A percentile compares a stretch with the other conserved stretches of the same genome.
phyloP scores from a whole-genome alignment of 345 rosid genomes.

The Lenwebbia sp. region DNA sequence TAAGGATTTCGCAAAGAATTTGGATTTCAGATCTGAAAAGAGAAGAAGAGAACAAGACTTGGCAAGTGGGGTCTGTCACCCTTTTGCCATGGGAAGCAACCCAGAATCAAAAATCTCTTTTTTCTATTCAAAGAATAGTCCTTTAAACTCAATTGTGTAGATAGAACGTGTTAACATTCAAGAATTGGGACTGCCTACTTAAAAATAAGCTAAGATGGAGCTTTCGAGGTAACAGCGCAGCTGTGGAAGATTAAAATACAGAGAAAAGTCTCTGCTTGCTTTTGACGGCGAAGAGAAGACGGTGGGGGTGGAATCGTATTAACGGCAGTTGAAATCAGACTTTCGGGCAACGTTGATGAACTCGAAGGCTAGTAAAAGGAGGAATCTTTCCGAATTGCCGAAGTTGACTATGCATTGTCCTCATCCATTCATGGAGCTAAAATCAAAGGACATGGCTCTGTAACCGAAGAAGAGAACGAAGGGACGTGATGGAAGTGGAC shows the following conservation, averaged over 20 bases:
- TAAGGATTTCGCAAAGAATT: neutral
- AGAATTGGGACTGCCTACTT: neutral
- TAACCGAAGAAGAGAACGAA: neutral
- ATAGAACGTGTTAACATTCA: neutral
- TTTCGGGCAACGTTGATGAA: neutral
- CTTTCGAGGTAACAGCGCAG: slow-evolving; percentile 9
- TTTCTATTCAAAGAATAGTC: neutral
- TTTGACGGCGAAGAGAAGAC: neutral
- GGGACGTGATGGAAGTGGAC: neutral
- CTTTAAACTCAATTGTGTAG: neutral
- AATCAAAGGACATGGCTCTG: neutral
- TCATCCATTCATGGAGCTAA: neutral
- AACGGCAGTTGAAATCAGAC: neutral
- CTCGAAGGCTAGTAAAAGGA: neutral
- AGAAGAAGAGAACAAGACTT: neutral
- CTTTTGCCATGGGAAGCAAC: neutral
- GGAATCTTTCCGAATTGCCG: neutral
- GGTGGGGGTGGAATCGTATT: neutral
- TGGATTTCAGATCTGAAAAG: neutral
- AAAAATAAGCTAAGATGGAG: neutral
- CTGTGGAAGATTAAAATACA: neutral
- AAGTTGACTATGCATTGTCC: neutral
- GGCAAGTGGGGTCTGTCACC: neutral
- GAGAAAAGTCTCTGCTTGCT: neutral
- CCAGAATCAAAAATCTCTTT: neutral